phyloP scores from a whole-genome alignment of 1,284 basidiomycete genomes.

The Melampsora larici-populina region DNA sequence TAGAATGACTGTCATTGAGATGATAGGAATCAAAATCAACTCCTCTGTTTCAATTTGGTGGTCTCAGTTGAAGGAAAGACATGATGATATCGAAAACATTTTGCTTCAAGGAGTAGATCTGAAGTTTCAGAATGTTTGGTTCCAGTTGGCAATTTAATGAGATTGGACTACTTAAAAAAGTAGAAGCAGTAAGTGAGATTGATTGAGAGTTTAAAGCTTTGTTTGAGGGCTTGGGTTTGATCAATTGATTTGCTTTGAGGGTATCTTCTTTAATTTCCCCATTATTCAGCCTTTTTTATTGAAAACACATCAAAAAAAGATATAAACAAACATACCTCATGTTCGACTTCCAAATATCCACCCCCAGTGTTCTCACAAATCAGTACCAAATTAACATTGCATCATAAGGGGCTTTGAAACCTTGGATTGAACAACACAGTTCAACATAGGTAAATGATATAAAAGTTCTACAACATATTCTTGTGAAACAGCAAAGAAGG shows the following conservation, averaged over 20 bases:
- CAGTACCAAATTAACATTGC: too few relatives aligned
- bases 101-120: slow-evolving; percentile 4
- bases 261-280: too few relatives aligned
- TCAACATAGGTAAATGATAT: too few relatives aligned
- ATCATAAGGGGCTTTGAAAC: too few relatives aligned
- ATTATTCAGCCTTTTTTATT: too few relatives aligned
- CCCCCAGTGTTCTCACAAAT: too few relatives aligned
- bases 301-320: too few relatives aligned
- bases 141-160: slow-evolving; percentile 1
- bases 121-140: not conserved
- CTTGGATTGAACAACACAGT: too few relatives aligned
- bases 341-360: too few relatives aligned
- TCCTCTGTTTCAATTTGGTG: slow-evolving; percentile 20
- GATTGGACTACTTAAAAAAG: not conserved
- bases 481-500: too few relatives aligned
- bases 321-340: too few relatives aligned
- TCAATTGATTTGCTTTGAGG: not conserved
- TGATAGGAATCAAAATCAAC: slow-evolving; percentile 33
- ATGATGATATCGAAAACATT: slow-evolving; percentile 40
- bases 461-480: too few relatives aligned
- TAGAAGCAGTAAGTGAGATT: not conserved
- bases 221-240: not conserved
- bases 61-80: slow-evolving; percentile 34
- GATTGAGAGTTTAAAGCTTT: slow-evolving; percentile 8
- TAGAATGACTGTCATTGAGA: slow-evolving; percentile 37